Percentiles rank a stretch among this genome's conserved stretches.
Evolutionary conservation across 2,329 filamentous ascomycete genomes (phyloP).

Genomic region (Arthrinium phaeospermum): DNA sequence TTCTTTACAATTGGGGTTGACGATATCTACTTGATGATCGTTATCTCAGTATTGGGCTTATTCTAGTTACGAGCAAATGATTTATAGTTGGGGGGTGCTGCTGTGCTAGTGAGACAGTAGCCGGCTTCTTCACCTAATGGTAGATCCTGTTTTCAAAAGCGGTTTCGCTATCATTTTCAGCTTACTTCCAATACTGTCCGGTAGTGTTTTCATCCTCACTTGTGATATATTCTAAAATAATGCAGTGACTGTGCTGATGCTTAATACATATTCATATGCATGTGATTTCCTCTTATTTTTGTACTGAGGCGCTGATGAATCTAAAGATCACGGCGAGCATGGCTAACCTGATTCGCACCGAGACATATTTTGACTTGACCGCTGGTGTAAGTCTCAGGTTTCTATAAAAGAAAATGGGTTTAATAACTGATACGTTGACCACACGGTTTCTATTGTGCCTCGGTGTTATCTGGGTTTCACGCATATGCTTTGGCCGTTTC

Average conservation of each 20-base stretch:
- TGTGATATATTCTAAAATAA: neutral
- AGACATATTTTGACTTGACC: neutral
- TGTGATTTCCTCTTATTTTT: neutral
- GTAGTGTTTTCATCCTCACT: neutral
- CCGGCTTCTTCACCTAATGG: neutral
- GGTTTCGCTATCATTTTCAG: neutral
- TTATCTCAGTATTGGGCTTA: neutral
- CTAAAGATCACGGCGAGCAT: neutral
- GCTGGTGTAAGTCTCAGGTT: neutral
- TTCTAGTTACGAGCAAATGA: neutral
- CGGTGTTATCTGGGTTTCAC: neutral
- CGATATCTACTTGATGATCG: conserved; percentile 6
- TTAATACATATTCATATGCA: neutral
- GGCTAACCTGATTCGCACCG: neutral
- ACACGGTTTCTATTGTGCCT: neutral
- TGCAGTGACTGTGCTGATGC: neutral
- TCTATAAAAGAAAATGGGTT: neutral
- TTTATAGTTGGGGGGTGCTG: neutral
- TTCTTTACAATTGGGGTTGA: neutral
- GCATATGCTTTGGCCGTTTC: neutral
- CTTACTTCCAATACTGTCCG: neutral
- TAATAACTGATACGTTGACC: no score
- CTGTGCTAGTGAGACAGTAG: neutral
- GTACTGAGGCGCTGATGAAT: neutral
- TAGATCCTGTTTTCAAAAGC: neutral